These are phyloP conservation scores for Colletotrichum sp. DNA, from an alignment of 2,329 filamentous ascomycete species.

Conservation along the genomic window DNA sequence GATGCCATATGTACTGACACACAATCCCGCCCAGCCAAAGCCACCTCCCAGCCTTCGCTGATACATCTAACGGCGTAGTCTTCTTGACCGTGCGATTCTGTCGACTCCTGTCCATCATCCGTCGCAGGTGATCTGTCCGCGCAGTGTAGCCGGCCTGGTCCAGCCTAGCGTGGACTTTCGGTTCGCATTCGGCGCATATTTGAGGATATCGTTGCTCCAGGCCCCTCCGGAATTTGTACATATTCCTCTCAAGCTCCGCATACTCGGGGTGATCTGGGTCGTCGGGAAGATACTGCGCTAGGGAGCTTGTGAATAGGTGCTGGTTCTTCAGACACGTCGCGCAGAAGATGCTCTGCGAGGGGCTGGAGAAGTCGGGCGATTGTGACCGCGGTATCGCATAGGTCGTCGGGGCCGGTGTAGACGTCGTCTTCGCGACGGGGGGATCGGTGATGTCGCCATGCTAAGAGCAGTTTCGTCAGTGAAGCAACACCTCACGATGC, in stretches of 20 bases:
- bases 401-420: slow-evolving; percentile 44
- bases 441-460: slow-evolving; percentile 91
- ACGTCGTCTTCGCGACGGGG: slow-evolving; percentile 65
- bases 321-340: slow-evolving; percentile 87
- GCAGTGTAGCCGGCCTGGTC: slow-evolving; percentile 78
- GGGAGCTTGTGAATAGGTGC: slow-evolving; percentile 74
- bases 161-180: slow-evolving; percentile 73
- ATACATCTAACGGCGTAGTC: slow-evolving; percentile 45
- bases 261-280: slow-evolving; percentile 72
- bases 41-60: slow-evolving; percentile 47
- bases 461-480: slow-evolving; percentile 45
- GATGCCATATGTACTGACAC: slow-evolving; percentile 58
- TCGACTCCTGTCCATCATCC: slow-evolving; percentile 73
- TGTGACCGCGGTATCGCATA: slow-evolving; percentile 52
- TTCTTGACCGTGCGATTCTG: slow-evolving; percentile 46
- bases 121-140: slow-evolving; percentile 79
- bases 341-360: slow-evolving; percentile 64
- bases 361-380: slow-evolving; percentile 35
- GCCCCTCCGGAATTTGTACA: slow-evolving; percentile 72
- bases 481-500: not conserved
- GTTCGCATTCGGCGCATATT: slow-evolving; percentile 82
- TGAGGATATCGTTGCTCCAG: slow-evolving; percentile 88
- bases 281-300: slow-evolving; percentile 80
- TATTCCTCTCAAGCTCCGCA: slow-evolving; percentile 68
- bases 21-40: slow-evolving; percentile 54